phyloP scores from a whole-genome alignment of 345 rosid genomes.

The Boechera retrofracta region DNA sequence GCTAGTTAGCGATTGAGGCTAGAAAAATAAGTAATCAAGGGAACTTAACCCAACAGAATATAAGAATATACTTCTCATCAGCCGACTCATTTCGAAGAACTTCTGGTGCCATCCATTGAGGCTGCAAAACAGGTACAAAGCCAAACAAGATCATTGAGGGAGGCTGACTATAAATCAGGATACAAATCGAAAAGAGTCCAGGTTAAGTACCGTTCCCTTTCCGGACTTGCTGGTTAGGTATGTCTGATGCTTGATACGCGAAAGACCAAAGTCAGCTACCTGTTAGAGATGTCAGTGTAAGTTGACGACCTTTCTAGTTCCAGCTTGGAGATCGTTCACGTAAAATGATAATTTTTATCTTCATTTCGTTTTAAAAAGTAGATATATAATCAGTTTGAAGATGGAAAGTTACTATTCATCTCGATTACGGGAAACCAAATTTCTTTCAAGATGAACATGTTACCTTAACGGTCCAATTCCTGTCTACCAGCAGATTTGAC shows the following conservation, averaged over 20 bases:
- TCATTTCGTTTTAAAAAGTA: neutral
- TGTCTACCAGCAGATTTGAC: constrained; percentile 93
- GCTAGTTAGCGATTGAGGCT: constrained; percentile 30
- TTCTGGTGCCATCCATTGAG: constrained; percentile 99
- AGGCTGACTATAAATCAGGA: neutral
- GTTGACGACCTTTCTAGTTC: constrained; percentile 10
- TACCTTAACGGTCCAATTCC: constrained; percentile 94
- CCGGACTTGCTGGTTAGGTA: constrained; percentile 78
- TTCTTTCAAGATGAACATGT: constrained; percentile 22
- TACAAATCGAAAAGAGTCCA: constrained; percentile 4
- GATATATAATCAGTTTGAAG: constrained; percentile 2
- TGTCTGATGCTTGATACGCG: constrained; percentile 88
- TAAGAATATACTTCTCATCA: constrained; percentile 79
- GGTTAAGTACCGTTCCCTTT: constrained; percentile 80
- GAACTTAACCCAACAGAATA: constrained; percentile 23
- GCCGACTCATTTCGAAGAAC: constrained; percentile 91
- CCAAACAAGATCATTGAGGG: neutral
- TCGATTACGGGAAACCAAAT: neutral
- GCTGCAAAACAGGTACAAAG: constrained; percentile 55
- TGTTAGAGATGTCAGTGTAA: constrained; percentile 45
- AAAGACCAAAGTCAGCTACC: constrained; percentile 98
- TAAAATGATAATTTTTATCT: neutral
- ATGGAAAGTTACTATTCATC: constrained; percentile 8
- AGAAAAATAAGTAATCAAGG: constrained; percentile 17
- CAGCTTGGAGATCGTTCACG: neutral